Conservation (phyloP, 768 basidiomycete species). For the Calocybe gangraenosa region DNA sequence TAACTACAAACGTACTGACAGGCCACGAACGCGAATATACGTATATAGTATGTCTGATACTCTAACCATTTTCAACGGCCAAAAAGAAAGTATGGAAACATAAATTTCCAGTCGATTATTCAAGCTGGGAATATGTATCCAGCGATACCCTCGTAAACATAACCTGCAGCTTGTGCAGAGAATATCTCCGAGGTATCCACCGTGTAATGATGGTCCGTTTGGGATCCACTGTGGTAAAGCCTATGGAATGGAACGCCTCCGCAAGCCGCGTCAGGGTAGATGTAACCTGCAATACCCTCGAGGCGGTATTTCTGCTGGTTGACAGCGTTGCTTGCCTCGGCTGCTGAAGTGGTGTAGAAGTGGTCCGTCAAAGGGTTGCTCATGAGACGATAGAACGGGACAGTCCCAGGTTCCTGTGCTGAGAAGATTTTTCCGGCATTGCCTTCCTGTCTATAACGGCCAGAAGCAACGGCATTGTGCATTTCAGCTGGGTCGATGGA, state of each 20-base stretch:
- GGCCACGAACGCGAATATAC: too few species aligned
- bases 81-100: too few species aligned
- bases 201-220: conserved; percentile 20
- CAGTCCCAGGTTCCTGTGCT: conserved; percentile 5
- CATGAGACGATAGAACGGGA: conserved; percentile 21
- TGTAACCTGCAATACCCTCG: conserved; percentile 16
- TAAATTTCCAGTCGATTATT: too few species aligned
- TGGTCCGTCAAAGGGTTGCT: too few species aligned
- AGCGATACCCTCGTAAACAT: conserved; percentile 5
- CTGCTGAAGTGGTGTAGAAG: conserved; percentile 18
- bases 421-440: conserved; percentile 12
- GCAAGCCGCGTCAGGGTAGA: conserved; percentile 10
- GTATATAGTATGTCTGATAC: too few species aligned
- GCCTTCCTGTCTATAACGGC: conserved; percentile 5
- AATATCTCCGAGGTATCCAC: conserved; percentile 4
- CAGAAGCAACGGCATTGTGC: neutral
- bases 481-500: conserved; percentile 1
- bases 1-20: too few species aligned
- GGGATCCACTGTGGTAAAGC: conserved; percentile 6
- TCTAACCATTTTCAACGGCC: too few species aligned
- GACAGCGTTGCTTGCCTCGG: conserved; percentile 12
- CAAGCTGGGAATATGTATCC: neutral
- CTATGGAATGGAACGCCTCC: conserved; percentile 16
- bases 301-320: conserved; percentile 10
- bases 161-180: neutral